Conservation (phyloP, 1,284 basidiomycete genomes). For the Ganoderma lingzhi region DNA sequence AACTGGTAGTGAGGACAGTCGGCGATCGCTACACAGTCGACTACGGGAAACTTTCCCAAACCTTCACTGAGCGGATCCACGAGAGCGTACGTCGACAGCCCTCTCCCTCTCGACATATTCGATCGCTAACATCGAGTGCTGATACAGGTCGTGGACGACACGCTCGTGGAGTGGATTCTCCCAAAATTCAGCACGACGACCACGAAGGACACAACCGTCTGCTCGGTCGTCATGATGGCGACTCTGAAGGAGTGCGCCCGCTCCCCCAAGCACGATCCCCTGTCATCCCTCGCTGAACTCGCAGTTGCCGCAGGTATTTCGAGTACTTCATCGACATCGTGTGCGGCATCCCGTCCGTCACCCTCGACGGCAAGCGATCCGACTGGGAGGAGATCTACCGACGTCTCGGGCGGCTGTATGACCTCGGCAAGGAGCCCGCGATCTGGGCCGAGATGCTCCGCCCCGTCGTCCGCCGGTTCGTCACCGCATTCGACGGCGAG, state of each 20-base stretch:
- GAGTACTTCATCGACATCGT: conserved; percentile 39
- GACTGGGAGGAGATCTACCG: conserved; percentile 48
- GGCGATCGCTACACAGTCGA: conserved; percentile 36
- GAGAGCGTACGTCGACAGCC: conserved; percentile 11
- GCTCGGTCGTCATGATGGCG: conserved; percentile 54
- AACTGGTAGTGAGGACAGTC: conserved; percentile 40
- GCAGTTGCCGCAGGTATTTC: conserved; percentile 43
- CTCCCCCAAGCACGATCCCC: background rate
- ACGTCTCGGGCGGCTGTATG: conserved; percentile 45
- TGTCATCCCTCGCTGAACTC: background rate
- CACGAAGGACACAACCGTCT: conserved; percentile 47
- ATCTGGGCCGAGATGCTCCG: conserved; percentile 47
- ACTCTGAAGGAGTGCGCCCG: conserved; percentile 43
- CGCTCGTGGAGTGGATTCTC: conserved; percentile 50
- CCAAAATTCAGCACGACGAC: conserved; percentile 59
- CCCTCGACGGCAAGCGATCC: conserved; percentile 48
- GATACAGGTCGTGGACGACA: conserved; percentile 43
- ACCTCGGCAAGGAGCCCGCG: conserved; percentile 44
- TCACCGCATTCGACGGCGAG: conserved; percentile 44
- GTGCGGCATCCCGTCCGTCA: conserved; percentile 60
- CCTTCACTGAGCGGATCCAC: conserved; percentile 42
- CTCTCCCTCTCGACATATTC: background rate
- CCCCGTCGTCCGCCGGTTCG: conserved; percentile 47
- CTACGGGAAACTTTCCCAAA: conserved; percentile 42
- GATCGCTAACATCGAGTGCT: too few species aligned